These are phyloP conservation scores for Wickerhamomyces hampshirensis DNA, from an alignment of 805 yeast species.

Conservation along the genomic window DNA sequence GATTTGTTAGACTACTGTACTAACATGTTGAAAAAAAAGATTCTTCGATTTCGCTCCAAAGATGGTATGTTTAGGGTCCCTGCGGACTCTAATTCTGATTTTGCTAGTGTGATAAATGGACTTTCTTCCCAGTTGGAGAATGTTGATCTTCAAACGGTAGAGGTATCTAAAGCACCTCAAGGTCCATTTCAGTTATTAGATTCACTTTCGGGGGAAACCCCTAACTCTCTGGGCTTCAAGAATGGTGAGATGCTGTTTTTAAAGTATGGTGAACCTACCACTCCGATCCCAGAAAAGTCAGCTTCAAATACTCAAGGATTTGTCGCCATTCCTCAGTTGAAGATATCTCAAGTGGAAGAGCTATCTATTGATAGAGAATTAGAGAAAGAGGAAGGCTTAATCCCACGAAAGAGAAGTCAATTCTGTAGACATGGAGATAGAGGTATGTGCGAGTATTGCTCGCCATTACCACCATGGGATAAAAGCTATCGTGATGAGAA, in stretches of 20 bases:
- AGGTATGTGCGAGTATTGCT: constrained; percentile 98
- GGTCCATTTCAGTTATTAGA: constrained; percentile 25
- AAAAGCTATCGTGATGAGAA: constrained; percentile 65
- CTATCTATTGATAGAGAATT: constrained; percentile 61
- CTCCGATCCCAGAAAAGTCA: constrained; percentile 3
- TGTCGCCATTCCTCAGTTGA: constrained; percentile 9
- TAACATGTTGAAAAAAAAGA: constrained; percentile 28
- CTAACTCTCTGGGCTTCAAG: constrained; percentile 35
- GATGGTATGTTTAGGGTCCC: constrained; percentile 76
- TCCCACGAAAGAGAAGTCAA: constrained; percentile 52
- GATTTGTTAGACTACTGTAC: not conserved
- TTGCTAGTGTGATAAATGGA: constrained; percentile 40
- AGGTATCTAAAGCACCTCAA: constrained; percentile 20
- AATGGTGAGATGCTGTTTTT: constrained; percentile 46
- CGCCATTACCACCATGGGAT: constrained; percentile 96
- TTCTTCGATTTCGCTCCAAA: constrained; percentile 76
- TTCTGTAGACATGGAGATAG: constrained; percentile 85
- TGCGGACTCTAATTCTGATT: constrained; percentile 40
- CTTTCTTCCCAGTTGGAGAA: constrained; percentile 25
- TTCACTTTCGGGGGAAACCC: constrained; percentile 25
- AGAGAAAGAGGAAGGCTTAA: constrained; percentile 67
- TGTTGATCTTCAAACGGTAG: constrained; percentile 24
- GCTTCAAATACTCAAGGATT: constrained; percentile 5
- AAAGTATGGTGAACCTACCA: constrained; percentile 20
- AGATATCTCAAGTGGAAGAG: constrained; percentile 36